phyloP scores from a whole-genome alignment of 108 stramenopile genomes.

The Ochromonas danica region DNA sequence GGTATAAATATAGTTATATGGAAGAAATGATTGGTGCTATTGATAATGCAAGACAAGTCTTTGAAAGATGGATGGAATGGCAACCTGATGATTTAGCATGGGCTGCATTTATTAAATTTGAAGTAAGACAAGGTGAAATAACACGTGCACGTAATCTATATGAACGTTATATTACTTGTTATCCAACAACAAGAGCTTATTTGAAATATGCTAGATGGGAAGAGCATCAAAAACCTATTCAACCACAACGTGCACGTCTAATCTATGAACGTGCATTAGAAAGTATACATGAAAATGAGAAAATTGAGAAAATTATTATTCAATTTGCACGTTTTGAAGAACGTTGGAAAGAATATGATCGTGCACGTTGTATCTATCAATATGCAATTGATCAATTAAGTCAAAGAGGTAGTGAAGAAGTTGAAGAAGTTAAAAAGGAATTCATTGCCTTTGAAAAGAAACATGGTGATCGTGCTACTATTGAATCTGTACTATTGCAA shows the following conservation, averaged over 20 bases:
- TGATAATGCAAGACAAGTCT: conserved; percentile 84
- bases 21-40: conserved; percentile 96
- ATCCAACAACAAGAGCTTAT: conserved; percentile 79
- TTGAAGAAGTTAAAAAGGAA: conserved; percentile 52
- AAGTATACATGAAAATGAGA: conserved; percentile 81
- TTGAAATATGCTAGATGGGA: conserved; percentile 97
- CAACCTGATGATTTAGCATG: conserved; percentile 96
- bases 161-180: conserved; percentile 80
- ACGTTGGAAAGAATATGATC: conserved; percentile 93
- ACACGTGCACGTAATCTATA: conserved; percentile 53
- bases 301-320: conserved; percentile 78
- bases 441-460: conserved; percentile 92
- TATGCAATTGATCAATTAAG: conserved; percentile 69
- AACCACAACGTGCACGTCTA: conserved; percentile 80
- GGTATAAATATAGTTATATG: conserved; percentile 99
- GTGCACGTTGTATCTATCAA: conserved; percentile 92
- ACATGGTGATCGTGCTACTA: conserved; percentile 82
- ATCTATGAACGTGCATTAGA: conserved; percentile 86
- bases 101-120: conserved; percentile 88
- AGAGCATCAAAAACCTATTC: conserved; percentile 72
- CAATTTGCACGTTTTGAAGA: conserved; percentile 73
- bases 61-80: conserved; percentile 99
- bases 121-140: conserved; percentile 73
- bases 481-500: conserved; percentile 78
- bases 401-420: conserved; percentile 51